Evolutionary conservation across 176 grass and related monocot genomes (phyloP), one percentile per base, ranked within the genome.

Genomic region (Chrysopogon serrulatus): DNA sequence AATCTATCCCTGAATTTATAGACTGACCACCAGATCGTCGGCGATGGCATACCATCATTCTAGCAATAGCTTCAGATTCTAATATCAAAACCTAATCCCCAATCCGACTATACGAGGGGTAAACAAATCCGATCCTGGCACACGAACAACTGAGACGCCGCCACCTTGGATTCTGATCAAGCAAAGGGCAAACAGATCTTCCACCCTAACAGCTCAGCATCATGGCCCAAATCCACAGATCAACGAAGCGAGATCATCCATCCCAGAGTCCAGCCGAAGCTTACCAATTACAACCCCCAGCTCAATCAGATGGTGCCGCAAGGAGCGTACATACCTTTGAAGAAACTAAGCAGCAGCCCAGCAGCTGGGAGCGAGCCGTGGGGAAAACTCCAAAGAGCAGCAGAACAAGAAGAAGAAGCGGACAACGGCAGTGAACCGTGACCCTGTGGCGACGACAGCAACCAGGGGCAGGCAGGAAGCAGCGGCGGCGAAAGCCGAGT

Each of bases 331-430:
- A 2, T 60, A 90, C 84, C 88, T 90, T 36, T n/a, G 37, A 32
- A 40, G 24, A 80, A 70, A 63, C 65, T 71, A 34, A 27, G 63
- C 78, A 27, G 73, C 79, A 11, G 43, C 28, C 28, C 33, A 41
- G 43, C 77, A 42, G 47, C 10, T 11, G 47, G 23, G 56, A 79
- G 73, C 44, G 27, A 31, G 75, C 24, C 39, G 35, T 27, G 57
- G 36, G 24, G 79, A 86, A 79, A 86, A 69, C 68, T 83, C 79
- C 88, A 86, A 79, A 41, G 14, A 24, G 39, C 56, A 57, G 53
- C 53, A 43, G 31, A 62, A 68, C 66, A 13, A 79, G 79, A 37
- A 23, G 77, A 76, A 72, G 83, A 65, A 72, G 40, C 64, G 70
- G 63, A 73, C 65, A 44, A 56, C 23, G 4, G 21, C 12, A 35